A percentile compares a stretch with the other conserved stretches of the same genome.
Evolutionary conservation across 805 yeast species (phyloP).

Genomic region (Tetrapisispora fleetii): DNA sequence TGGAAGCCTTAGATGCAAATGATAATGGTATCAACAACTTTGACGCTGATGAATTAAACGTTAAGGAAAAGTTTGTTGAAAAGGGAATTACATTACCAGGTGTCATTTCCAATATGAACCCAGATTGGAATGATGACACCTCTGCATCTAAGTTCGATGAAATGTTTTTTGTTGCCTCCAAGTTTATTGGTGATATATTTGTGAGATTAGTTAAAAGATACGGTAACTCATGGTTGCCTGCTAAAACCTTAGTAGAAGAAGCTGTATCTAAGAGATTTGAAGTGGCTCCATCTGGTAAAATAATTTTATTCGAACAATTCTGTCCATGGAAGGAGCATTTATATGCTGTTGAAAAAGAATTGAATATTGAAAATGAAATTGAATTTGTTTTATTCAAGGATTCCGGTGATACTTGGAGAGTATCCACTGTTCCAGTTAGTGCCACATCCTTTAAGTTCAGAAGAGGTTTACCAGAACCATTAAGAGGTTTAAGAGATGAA

Average conservation of each 20-base stretch:
- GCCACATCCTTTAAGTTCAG: constrained; percentile 75
- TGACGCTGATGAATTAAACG: constrained; percentile 31
- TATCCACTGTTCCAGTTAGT: constrained; percentile 83
- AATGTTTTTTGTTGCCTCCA: constrained; percentile 60
- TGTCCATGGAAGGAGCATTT: constrained; percentile 96
- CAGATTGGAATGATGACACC: constrained; percentile 68
- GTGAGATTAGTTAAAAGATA: constrained; percentile 52
- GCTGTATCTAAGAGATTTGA: constrained; percentile 53
- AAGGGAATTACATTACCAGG: constrained; percentile 69
- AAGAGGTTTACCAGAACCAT: constrained; percentile 75
- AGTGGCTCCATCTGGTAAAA: constrained; percentile 59
- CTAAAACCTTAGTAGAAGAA: constrained; percentile 62
- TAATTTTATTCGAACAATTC: constrained; percentile 62
- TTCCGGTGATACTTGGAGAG: constrained; percentile 65
- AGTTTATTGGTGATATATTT: constrained; percentile 77
- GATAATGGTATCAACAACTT: constrained; percentile 86
- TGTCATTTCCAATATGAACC: constrained; percentile 70
- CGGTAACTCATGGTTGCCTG: constrained; percentile 88
- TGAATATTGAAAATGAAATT: constrained; percentile 41
- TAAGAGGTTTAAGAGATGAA: constrained; percentile 95
- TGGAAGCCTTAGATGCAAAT: constrained; percentile 90
- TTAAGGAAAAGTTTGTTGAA: constrained; percentile 58
- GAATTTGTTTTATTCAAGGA: constrained; percentile 77
- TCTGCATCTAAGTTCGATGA: constrained; percentile 57
- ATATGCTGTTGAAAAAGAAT: constrained; percentile 56